Evolutionary conservation across 2,329 filamentous ascomycete genomes (phyloP).

Genomic region (Aspergillus sp.): DNA sequence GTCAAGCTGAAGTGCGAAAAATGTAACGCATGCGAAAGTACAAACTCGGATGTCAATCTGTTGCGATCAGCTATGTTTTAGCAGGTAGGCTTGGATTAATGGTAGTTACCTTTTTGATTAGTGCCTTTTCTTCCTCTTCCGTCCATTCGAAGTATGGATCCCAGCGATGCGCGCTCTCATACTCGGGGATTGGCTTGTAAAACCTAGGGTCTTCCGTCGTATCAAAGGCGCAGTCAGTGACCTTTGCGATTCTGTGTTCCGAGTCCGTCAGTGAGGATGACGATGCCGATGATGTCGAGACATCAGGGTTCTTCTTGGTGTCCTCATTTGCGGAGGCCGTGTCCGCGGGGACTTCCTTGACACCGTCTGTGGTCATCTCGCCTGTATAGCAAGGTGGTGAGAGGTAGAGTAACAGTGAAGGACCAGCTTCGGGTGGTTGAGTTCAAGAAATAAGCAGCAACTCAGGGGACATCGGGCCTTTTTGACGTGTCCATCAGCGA

Average conservation of each 20-base stretch:
- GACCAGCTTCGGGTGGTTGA: not conserved
- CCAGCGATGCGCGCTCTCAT: constrained; percentile 54
- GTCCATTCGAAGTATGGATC: constrained; percentile 51
- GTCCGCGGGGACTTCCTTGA: constrained; percentile 11
- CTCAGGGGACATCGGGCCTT: not conserved
- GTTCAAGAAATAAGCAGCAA: not conserved
- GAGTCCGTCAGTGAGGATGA: constrained; percentile 14
- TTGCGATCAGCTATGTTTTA: not conserved
- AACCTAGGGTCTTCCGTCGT: constrained; percentile 37
- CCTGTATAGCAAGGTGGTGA: constrained; percentile 6
- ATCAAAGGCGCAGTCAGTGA: constrained; percentile 37
- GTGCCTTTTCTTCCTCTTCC: constrained; percentile 45
- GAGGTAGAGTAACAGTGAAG: not conserved
- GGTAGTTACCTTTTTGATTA: constrained; percentile 40
- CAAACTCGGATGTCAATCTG: constrained; percentile 48
- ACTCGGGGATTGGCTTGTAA: constrained; percentile 43
- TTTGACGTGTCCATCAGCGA: not conserved
- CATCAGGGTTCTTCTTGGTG: constrained; percentile 13
- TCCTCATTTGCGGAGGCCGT: constrained; percentile 13
- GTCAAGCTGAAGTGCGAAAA: constrained; percentile 66
- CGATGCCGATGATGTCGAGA: constrained; percentile 17
- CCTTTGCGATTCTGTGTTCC: constrained; percentile 9
- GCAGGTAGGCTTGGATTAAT: not conserved
- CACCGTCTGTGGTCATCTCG: constrained; percentile 21
- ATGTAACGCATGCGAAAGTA: constrained; percentile 57